Base-by-base conservation (phyloP, 2,329 filamentous ascomycete species). In the Thelonectria discophora region DNA sequence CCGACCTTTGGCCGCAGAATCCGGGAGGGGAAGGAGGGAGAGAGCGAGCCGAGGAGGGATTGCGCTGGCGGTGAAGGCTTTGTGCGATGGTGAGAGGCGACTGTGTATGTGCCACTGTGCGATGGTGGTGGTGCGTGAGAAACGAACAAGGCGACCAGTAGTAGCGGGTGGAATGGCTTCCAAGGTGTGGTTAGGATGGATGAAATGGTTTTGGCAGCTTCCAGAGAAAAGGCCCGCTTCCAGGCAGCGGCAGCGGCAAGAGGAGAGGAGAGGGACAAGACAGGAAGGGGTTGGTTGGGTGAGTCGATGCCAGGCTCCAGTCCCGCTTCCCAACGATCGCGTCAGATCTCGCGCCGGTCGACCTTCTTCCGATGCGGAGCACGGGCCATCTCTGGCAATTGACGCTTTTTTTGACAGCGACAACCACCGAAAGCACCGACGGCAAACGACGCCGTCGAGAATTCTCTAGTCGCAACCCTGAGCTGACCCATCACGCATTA, bases 271-370 rank as follows among this genome's bases (percentile, higher is more conserved):
- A n/a, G n/a, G n/a, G n/a, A 27, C 37, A 48, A 46, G 48, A 11
- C 42, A 32, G 24, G 24, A 4, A 24, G 24, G 24, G 4, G 7
- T 7, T 24, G 24, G 24, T 7, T 24, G 4, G 7, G n/a, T n/a
- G 4, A 24, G 24, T 24, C 24, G 24, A 32, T 37, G 2, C 15
- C 18, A 17, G 30, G 15, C 40, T 17, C 30, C 17, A 21, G 15
- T 21, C 32, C 39, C 21, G 18, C 45, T 34, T 48, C 42, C 45
- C 43, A 32, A 42, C 50, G 64, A 69, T 70, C 67, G 67, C 50
- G 47, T 46, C 63, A 60, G 68, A 70, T 70, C 68, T 70, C 34
- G 53, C 60, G 52, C 62, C 65, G 65, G 46, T 58, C 37, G 54
- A 61, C n/a, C n/a, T n/a, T 57, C 55, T 55, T 57, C 64, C 58